Evolutionary conservation across 129 eudicot species (phyloP), one percentile per base, ranked within the genome.

Genomic region (Flaveria trinervia): DNA sequence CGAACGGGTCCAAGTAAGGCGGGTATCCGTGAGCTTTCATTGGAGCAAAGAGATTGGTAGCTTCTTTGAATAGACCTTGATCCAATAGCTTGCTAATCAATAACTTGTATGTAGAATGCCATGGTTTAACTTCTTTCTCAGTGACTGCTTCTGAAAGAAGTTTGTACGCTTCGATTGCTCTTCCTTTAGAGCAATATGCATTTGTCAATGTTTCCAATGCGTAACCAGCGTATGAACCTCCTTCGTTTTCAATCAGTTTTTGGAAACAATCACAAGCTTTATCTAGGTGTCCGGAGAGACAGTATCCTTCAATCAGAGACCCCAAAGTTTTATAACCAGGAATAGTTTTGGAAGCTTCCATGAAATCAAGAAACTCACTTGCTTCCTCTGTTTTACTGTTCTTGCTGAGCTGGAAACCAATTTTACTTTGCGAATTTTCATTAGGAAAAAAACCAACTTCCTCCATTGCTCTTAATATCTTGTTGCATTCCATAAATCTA

Each of bases 21-120:
- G 97, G 91, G 78, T 81, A 87, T 2, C 95, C 97, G 54, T 88
- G 86, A 68, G 43, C 73, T 88, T 90, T 93, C 98, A 93, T 93
- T 44, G 84, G 76, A 66, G 54, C 80, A 72, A 93, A 82, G 62
- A 90, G 85, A 46, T 57, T 55, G 49, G 87, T 70, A 30, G 95
- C 96, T 56, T 93, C 87, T 49, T 85, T 28, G 18, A 93, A 88
- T 17, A 82, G 75, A 26, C 85, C 86, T 64, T 79, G 82, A 71
- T 70, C 92, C 79, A 93, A 79, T n/a, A 93, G 74, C 73, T 85
- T 88, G 65, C 70, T 74, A 1, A 82, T 85, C 70, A 93, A 72
- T 12, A 70, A 44, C 81, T 87, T 93, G 79, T 85, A 93, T 8
- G 97, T 90, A 16, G 85, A 57, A 81, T 85, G 89, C 87, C 83